phyloP scores from a whole-genome alignment of 2,329 filamentous ascomycete genomes.

The Cladosporium austrohemisphaericum region DNA sequence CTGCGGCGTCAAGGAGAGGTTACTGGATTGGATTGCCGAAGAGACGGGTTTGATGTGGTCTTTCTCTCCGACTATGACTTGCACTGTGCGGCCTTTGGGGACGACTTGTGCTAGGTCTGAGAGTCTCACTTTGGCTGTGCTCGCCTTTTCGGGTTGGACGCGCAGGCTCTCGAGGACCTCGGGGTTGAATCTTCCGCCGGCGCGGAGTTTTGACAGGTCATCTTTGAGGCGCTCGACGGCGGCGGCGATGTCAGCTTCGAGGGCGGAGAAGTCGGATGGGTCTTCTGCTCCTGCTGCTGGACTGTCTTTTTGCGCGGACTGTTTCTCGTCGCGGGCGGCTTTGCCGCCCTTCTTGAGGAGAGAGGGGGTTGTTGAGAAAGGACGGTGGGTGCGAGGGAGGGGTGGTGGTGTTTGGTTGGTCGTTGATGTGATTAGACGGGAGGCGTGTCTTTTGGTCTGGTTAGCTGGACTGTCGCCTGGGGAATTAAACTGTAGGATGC shows the following conservation, averaged over 20 bases:
- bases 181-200: conserved; percentile 60
- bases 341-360: conserved; percentile 54
- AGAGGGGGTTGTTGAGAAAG: conserved; percentile 42
- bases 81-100: conserved; percentile 59
- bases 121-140: conserved; percentile 46
- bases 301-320: conserved; percentile 29
- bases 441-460: background rate
- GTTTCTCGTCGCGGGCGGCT: conserved; percentile 39
- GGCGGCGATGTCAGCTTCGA: conserved; percentile 55
- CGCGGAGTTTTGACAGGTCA: conserved; percentile 59
- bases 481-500: too few relatives aligned
- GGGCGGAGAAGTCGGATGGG: conserved; percentile 57
- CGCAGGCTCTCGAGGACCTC: conserved; percentile 58
- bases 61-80: conserved; percentile 62
- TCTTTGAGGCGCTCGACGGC: conserved; percentile 56
- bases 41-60: conserved; percentile 56
- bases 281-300: too few relatives aligned
- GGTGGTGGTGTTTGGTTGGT: background rate
- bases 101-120: conserved; percentile 65
- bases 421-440: background rate
- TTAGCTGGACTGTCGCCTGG: too few relatives aligned
- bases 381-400: conserved; percentile 15
- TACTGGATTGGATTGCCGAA: conserved; percentile 50
- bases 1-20: conserved; percentile 50
- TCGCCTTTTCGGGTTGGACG: conserved; percentile 57